Evolutionary conservation across 2,329 filamentous ascomycete genomes (phyloP).

Genomic region (Paramyrothecium sp.): DNA sequence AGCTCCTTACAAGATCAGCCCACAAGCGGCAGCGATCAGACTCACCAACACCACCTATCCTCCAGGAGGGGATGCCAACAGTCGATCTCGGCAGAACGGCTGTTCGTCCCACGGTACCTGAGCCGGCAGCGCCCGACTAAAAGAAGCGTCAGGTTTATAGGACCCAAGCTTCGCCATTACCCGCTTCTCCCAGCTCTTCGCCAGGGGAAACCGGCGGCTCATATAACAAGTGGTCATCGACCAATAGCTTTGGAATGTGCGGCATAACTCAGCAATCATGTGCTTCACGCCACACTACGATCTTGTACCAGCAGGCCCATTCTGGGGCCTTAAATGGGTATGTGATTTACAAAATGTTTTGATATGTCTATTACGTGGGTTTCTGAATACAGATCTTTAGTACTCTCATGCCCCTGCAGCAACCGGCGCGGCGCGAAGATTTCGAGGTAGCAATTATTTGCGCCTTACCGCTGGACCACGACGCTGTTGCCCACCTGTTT

Average conservation of each 20-base stretch:
- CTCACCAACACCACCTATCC: conserved; percentile 2
- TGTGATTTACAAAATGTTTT: too few species aligned
- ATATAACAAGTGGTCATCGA: not conserved
- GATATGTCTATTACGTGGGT: too few species aligned
- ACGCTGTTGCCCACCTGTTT: not conserved
- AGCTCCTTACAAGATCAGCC: not conserved
- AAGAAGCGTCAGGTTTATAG: not conserved
- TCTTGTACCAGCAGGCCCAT: too few species aligned
- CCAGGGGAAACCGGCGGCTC: not conserved
- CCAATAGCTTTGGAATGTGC: not conserved
- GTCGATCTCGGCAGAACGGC: not conserved
- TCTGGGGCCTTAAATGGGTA: too few species aligned
- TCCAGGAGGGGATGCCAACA: not conserved
- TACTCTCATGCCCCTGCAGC: too few species aligned
- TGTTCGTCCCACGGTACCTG: not conserved
- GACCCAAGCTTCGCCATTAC: not conserved
- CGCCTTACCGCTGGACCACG: not conserved
- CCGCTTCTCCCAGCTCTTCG: not conserved
- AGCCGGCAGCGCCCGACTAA: not conserved
- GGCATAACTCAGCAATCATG: too few species aligned
- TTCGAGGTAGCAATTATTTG: not conserved
- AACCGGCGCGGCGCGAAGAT: not conserved
- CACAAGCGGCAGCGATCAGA: conserved; percentile 6
- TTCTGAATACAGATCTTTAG: too few species aligned
- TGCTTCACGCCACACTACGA: too few species aligned